These are phyloP conservation scores for Cordyceps farinosa DNA, from an alignment of 2,329 filamentous ascomycete genomes.

Conservation along the genomic window DNA sequence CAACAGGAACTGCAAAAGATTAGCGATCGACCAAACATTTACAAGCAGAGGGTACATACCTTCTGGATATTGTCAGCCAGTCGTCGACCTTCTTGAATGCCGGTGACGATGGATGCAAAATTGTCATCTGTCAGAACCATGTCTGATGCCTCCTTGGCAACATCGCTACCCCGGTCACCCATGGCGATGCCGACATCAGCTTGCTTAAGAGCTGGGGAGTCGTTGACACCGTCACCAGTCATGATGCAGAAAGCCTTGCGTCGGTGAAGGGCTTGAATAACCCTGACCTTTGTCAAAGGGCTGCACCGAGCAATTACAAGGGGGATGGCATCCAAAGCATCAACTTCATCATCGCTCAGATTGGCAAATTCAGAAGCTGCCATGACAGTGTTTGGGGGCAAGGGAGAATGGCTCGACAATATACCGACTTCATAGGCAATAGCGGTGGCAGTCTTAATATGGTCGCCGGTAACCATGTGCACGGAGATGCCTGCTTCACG, in stretches of 20 bases:
- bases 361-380: constrained; percentile 60
- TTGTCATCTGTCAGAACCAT: constrained; percentile 88
- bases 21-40: constrained; percentile 16
- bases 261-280: constrained; percentile 70
- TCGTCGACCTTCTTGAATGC: constrained; percentile 65
- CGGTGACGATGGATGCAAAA: constrained; percentile 76
- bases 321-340: constrained; percentile 57
- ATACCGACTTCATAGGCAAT: constrained; percentile 66
- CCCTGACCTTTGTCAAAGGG: constrained; percentile 68
- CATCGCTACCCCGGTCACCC: constrained; percentile 67
- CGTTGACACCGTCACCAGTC: constrained; percentile 74
- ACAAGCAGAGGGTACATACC: constrained; percentile 36
- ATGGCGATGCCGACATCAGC: constrained; percentile 75
- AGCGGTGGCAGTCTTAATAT: constrained; percentile 63
- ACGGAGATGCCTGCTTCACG: constrained; percentile 60
- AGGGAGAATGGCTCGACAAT: constrained; percentile 36
- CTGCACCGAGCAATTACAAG: constrained; percentile 68
- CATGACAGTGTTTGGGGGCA: constrained; percentile 51
- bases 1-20: constrained; percentile 48
- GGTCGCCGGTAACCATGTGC: constrained; percentile 68
- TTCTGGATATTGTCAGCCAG: constrained; percentile 74
- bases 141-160: constrained; percentile 77
- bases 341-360: constrained; percentile 59
- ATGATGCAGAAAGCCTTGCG: constrained; percentile 67
- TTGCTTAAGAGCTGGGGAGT: constrained; percentile 68